Percentiles rank a stretch among this genome's conserved stretches.
phyloP scores from a whole-genome alignment of 2,329 filamentous ascomycete species.

The Colletotrichum chlorophyti region DNA sequence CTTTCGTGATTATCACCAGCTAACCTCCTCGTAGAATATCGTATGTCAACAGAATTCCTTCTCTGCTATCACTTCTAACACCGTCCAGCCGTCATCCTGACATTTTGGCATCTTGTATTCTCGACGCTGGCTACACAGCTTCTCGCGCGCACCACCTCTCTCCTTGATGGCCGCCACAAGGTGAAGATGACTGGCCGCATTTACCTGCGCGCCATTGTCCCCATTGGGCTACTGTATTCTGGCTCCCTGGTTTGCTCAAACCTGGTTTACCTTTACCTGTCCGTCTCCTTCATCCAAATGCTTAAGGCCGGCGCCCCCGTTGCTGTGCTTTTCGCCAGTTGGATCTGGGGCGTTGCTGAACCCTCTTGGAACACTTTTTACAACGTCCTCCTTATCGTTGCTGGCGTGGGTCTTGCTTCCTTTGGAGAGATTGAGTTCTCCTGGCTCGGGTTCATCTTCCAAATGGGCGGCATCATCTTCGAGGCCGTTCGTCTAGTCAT shows the following conservation, averaged over 20 bases:
- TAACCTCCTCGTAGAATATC: constrained; percentile 45
- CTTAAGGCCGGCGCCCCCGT: constrained; percentile 73
- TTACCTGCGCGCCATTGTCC: constrained; percentile 69
- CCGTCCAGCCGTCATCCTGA: constrained; percentile 60
- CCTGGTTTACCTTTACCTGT: constrained; percentile 71
- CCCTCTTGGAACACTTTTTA: constrained; percentile 51
- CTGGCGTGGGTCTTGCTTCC: constrained; percentile 59
- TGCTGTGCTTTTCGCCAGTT: constrained; percentile 70
- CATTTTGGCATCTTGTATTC: constrained; percentile 73
- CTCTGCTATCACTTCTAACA: constrained; percentile 6
- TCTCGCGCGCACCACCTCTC: constrained; percentile 67
- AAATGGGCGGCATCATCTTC: constrained; percentile 78
- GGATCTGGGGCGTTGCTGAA: constrained; percentile 60
- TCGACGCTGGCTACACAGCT: constrained; percentile 71
- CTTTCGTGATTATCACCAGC: neutral
- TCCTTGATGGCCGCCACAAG: constrained; percentile 68
- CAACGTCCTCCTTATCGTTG: constrained; percentile 59
- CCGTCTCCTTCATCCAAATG: constrained; percentile 75
- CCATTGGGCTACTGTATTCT: constrained; percentile 71
- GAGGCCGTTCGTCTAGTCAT: constrained; percentile 84
- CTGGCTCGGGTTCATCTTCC: constrained; percentile 70
- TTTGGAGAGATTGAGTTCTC: constrained; percentile 74
- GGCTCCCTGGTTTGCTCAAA: constrained; percentile 72
- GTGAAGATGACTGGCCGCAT: constrained; percentile 66
- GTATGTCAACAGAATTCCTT: constrained; percentile 46